Evolutionary conservation across 2,329 filamentous ascomycete species (phyloP).

Genomic region (Epichloe gansuensis): DNA sequence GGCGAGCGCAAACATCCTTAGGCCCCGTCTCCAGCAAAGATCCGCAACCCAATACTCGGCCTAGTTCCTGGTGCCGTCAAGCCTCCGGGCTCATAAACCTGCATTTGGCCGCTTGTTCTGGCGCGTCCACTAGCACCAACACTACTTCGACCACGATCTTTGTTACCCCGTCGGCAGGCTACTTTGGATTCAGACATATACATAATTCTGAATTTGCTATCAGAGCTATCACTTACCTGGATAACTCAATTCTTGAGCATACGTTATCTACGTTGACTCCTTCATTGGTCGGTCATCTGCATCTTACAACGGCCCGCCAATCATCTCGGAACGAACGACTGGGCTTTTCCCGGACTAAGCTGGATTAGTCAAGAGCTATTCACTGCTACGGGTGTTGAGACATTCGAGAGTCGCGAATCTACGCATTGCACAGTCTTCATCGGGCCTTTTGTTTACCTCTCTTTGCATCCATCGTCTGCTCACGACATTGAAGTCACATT

Average conservation of each 20-base stretch:
- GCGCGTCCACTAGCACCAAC: conserved; percentile 4
- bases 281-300: neutral
- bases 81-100: conserved; percentile 5
- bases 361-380: neutral
- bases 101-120: conserved; percentile 5
- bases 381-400: neutral
- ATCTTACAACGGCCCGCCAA: neutral
- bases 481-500: conserved; percentile 7
- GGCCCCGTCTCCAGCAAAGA: conserved; percentile 10
- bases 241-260: neutral
- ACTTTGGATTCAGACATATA: neutral
- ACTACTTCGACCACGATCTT: conserved; percentile 1
- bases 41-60: conserved; percentile 11
- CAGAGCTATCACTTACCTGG: neutral
- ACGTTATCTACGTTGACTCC: neutral
- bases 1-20: conserved; percentile 14
- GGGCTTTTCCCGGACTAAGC: neutral
- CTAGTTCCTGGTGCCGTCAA: conserved; percentile 9
- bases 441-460: neutral
- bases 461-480: conserved; percentile 2
- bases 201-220: neutral
- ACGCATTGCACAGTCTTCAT: conserved; percentile 1
- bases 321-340: neutral
- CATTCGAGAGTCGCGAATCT: neutral
- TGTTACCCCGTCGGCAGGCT: neutral